Evolutionary conservation across 345 rosid species (phyloP), one percentile per base, ranked within the genome.

Genomic region (Bruguiera sexangula): DNA sequence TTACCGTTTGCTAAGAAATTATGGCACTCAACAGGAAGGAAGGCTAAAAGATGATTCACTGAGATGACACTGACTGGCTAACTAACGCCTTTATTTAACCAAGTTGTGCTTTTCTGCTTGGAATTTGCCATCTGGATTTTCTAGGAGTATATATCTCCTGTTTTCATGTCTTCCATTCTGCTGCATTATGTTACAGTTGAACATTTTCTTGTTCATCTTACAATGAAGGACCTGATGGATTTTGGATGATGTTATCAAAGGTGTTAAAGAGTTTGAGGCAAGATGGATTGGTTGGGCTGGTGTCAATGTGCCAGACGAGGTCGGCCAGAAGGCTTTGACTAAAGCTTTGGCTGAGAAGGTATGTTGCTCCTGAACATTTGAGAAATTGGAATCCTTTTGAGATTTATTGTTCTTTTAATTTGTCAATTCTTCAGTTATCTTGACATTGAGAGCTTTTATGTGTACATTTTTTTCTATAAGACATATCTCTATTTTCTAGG

Each of bases 201-300:
- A 43, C 32, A 26, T 72, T 48, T 52, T 19, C 60, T 58, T 24
- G 26, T 77, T 65, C 21, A 32, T 46, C 67, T 19, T 60, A 21
- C 66, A 71, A 54, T 60, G 54, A 46, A 70, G 67, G 66, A 76
- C 46, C 64, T 80, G 56, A 79, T 79, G 80, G 58, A 68, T 73
- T 78, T 68, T 82, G 52, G 68, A 71, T 82, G 76, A 71, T 56
- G 37, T 75, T 75, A 71, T 82, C 64, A 63, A 81, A 92, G 99
- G 99, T 78, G 97, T 96, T 26, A 96, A 96, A 85, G 99, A 88
- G 60, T 90, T 96, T 61, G 99, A 96, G 76, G 98, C 98, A 16
- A 92, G 93, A 79, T 96, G 99, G 99, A 96, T 96, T 62, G 99
- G 99, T 55, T 96, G 98, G 99, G 99, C 99, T 66, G 99, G 99